Conservation (phyloP, 495 filamentous ascomycete genomes). For the Penicillium flavigenum region DNA sequence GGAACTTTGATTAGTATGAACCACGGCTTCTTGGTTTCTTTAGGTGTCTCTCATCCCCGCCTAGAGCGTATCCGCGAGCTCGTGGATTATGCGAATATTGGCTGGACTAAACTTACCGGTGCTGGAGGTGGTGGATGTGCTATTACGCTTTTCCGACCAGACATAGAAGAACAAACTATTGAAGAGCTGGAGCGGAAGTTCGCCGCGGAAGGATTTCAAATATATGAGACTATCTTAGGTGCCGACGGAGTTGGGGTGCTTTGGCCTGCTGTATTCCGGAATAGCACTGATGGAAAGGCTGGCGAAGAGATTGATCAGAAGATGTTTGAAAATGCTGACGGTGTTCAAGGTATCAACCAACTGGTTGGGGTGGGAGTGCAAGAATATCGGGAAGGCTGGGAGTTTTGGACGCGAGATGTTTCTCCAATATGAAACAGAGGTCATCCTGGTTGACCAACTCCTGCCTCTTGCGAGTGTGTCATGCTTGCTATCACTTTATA, state of each 20-base stretch:
- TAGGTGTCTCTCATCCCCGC: conserved; percentile 82
- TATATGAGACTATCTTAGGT: conserved; percentile 79
- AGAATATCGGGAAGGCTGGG: conserved; percentile 80
- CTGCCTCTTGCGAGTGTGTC: neutral
- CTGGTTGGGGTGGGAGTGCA: conserved; percentile 60
- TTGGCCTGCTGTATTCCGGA: conserved; percentile 81
- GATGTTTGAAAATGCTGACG: conserved; percentile 79
- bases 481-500: too few relatives aligned
- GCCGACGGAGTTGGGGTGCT: conserved; percentile 93
- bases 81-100: conserved; percentile 80
- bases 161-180: conserved; percentile 49
- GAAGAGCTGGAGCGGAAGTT: conserved; percentile 63
- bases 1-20: conserved; percentile 92
- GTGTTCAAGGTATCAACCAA: conserved; percentile 73
- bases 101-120: conserved; percentile 95
- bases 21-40: conserved; percentile 80
- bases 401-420: conserved; percentile 73
- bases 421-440: conserved; percentile 2
- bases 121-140: conserved; percentile 95
- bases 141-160: conserved; percentile 80
- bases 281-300: conserved; percentile 65
- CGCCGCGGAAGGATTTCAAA: conserved; percentile 70
- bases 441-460: neutral
- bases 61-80: conserved; percentile 83
- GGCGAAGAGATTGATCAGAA: conserved; percentile 84